phyloP scores from a whole-genome alignment of 2,329 filamentous ascomycete species.

The Aureobasidium sp. region DNA sequence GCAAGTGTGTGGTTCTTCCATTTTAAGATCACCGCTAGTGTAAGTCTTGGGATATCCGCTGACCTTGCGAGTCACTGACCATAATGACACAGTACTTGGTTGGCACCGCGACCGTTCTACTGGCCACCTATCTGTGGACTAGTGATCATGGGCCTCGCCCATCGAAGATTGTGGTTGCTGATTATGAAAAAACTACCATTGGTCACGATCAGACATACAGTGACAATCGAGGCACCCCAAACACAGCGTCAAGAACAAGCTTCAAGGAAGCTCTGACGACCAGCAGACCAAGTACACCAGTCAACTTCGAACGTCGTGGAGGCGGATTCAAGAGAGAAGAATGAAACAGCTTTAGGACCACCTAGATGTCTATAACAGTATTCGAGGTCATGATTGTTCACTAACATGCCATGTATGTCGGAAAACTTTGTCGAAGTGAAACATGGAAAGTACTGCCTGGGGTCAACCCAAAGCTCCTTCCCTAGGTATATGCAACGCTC shows the following conservation, averaged over 20 bases:
- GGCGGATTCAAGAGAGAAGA: constrained; percentile 29
- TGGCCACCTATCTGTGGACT: constrained; percentile 80
- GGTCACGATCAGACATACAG: constrained; percentile 36
- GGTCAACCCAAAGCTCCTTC: not conserved
- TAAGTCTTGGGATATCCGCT: constrained; percentile 43
- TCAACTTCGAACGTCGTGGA: constrained; percentile 26
- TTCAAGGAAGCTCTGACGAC: constrained; percentile 46
- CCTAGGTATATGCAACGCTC: not conserved
- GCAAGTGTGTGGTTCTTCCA: constrained; percentile 82
- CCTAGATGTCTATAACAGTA: not conserved
- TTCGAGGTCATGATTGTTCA: not conserved
- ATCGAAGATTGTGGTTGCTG: constrained; percentile 60
- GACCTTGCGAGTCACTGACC: not conserved
- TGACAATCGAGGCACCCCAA: constrained; percentile 23
- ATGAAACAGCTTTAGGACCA: constrained; percentile 17
- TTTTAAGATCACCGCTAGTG: constrained; percentile 63
- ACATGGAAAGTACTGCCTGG: not conserved
- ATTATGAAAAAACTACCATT: constrained; percentile 67
- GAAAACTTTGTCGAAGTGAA: not conserved
- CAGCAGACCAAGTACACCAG: constrained; percentile 35
- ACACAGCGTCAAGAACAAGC: constrained; percentile 30
- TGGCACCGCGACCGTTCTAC: constrained; percentile 71
- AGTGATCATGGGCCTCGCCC: constrained; percentile 54
- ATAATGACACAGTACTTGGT: constrained; percentile 60
- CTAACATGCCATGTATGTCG: not conserved